phyloP scores from a whole-genome alignment of 108 stramenopile species.

The Fragilaria radians region DNA sequence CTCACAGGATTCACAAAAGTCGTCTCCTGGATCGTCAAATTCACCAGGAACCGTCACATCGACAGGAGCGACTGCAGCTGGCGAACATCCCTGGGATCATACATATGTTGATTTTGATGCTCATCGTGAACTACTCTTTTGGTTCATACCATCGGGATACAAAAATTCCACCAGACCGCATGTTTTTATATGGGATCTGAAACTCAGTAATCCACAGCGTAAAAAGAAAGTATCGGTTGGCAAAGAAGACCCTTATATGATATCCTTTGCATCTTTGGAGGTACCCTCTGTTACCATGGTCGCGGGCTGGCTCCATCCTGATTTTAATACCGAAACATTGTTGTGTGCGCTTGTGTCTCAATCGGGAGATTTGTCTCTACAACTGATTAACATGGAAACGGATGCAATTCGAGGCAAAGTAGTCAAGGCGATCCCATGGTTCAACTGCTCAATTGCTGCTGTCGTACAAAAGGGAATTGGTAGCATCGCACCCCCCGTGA shows the following conservation, averaged over 20 bases:
- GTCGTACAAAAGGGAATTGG: background rate
- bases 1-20: background rate
- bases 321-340: slow-evolving; percentile 22
- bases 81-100: slow-evolving; percentile 32
- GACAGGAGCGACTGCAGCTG: background rate
- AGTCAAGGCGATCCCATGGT: background rate
- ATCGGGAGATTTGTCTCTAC: slow-evolving; percentile 32
- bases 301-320: slow-evolving; percentile 32
- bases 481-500: background rate
- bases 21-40: background rate
- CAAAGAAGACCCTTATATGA: slow-evolving; percentile 5
- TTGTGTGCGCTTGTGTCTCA: slow-evolving; percentile 26
- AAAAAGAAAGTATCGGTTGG: background rate
- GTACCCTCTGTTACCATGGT: slow-evolving; percentile 12
- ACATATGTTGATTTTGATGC: slow-evolving; percentile 41
- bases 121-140: slow-evolving; percentile 53
- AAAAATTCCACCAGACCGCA: slow-evolving; percentile 12
- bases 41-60: background rate
- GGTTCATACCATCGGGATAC: slow-evolving; percentile 36
- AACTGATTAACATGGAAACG: background rate
- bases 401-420: background rate
- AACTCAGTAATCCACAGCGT: background rate
- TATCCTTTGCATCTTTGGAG: background rate
- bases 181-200: slow-evolving; percentile 42
- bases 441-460: background rate